These are phyloP conservation scores for Globisporangium splendens DNA, from an alignment of 352 stramenopile species.

Conservation along the genomic window DNA sequence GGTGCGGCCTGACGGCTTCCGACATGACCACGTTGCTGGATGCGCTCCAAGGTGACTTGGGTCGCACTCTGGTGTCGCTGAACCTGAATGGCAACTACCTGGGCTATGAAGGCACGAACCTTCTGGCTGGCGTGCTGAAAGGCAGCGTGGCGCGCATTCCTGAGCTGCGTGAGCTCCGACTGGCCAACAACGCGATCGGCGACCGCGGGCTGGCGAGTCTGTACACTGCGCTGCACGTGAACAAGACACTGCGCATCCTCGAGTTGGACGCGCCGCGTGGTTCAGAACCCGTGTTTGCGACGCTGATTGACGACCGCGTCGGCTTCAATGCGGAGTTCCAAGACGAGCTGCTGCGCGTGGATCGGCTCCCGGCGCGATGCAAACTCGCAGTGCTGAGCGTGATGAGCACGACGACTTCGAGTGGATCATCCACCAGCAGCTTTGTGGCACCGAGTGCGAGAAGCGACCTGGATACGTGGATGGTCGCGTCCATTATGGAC, in stretches of 20 bases:
- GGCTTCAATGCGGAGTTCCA: not conserved
- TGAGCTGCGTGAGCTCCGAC: conserved; percentile 3
- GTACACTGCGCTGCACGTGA: not conserved
- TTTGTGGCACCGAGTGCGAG: not conserved
- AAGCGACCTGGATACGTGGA: not conserved
- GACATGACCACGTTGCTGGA: not conserved
- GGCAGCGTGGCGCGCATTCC: not conserved
- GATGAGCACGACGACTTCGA: not conserved
- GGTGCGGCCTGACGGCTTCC: not conserved
- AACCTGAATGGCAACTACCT: conserved; percentile 13
- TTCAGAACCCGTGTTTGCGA: not conserved
- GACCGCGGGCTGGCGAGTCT: not conserved
- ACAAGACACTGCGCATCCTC: conserved; percentile 7
- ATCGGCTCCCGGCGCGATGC: not conserved
- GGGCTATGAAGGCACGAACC: not conserved
- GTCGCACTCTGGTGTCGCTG: conserved; percentile 1
- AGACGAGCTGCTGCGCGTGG: not conserved
- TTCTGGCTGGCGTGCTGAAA: not conserved
- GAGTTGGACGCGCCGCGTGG: conserved; percentile 2
- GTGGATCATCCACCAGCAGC: not conserved
- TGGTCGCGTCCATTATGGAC: not conserved
- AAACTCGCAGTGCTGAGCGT: conserved; percentile 7
- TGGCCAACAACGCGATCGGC: conserved; percentile 4
- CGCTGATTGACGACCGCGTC: not conserved
- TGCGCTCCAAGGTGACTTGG: conserved; percentile 3